These are phyloP conservation scores for Microthyrium microscopicum DNA, from an alignment of 2,329 filamentous ascomycete genomes.

Conservation along the genomic window DNA sequence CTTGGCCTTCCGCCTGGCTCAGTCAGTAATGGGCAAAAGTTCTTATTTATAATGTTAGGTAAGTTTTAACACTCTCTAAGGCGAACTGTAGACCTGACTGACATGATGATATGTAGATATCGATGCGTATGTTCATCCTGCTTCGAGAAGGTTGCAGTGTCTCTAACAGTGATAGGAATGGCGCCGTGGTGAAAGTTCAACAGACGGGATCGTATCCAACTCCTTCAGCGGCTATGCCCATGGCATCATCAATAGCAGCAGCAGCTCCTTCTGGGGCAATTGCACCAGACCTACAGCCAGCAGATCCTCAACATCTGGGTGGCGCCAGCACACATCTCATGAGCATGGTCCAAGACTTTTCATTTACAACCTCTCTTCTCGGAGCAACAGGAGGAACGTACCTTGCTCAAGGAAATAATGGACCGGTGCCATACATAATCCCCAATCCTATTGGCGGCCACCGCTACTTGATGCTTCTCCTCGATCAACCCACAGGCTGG, in stretches of 20 bases:
- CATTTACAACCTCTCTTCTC: neutral
- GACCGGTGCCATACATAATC: constrained; percentile 2
- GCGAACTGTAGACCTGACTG: too few relatives aligned
- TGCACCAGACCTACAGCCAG: constrained; percentile 1
- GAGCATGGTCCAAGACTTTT: constrained; percentile 5
- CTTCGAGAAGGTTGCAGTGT: too few relatives aligned
- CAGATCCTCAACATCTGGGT: constrained; percentile 3
- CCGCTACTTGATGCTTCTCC: constrained; percentile 3
- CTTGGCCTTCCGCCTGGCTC: too few relatives aligned
- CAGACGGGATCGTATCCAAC: too few relatives aligned
- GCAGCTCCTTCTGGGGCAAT: constrained; percentile 1
- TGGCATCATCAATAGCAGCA: constrained; percentile 4
- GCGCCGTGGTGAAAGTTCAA: too few relatives aligned
- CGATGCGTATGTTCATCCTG: too few relatives aligned
- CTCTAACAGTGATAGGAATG: too few relatives aligned
- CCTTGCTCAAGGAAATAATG: constrained; percentile 2
- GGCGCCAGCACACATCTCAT: constrained; percentile 2
- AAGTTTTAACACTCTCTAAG: too few relatives aligned
- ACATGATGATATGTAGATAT: too few relatives aligned
- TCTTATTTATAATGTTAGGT: too few relatives aligned
- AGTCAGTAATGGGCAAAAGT: too few relatives aligned
- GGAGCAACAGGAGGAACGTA: constrained; percentile 1
- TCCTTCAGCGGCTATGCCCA: neutral
- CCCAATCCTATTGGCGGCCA: constrained; percentile 1
- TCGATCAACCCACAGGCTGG: constrained; percentile 3